Percentiles rank a stretch among this genome's conserved stretches.
These are phyloP conservation scores for Penicillium psychrosexuale DNA, from an alignment of 2,329 filamentous ascomycete genomes.

Conservation along the genomic window DNA sequence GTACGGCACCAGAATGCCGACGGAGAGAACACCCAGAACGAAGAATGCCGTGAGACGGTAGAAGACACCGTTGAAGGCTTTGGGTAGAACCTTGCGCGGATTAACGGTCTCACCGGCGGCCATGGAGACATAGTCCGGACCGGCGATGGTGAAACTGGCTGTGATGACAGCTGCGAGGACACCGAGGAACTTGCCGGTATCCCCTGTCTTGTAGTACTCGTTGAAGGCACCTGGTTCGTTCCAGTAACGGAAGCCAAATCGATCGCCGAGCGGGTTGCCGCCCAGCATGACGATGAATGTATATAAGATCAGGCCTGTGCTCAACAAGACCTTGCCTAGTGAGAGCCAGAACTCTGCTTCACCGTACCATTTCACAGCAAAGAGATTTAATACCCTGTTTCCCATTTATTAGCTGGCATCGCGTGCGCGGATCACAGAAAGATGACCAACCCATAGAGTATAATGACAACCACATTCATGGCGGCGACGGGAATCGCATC, in stretches of 20 bases:
- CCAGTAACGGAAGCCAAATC: conserved; percentile 71
- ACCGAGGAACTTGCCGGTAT: conserved; percentile 69
- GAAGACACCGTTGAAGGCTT: conserved; percentile 74
- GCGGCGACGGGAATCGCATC: conserved; percentile 46
- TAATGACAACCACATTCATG: conserved; percentile 47
- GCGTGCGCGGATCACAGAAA: background rate
- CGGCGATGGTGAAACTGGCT: conserved; percentile 65
- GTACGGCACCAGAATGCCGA: conserved; percentile 70
- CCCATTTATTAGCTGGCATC: background rate
- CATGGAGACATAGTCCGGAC: conserved; percentile 64
- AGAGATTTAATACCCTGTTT: conserved; percentile 56
- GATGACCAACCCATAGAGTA: conserved; percentile 43
- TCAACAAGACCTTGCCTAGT: conserved; percentile 68
- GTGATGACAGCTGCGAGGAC: conserved; percentile 73
- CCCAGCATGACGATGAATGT: conserved; percentile 82
- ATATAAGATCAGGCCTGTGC: conserved; percentile 68
- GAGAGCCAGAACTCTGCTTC: conserved; percentile 75
- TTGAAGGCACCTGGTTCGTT: conserved; percentile 66
- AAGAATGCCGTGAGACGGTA: conserved; percentile 75
- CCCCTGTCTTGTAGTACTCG: conserved; percentile 61
- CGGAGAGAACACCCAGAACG: conserved; percentile 67
- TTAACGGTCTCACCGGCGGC: conserved; percentile 69
- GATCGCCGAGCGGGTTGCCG: conserved; percentile 69
- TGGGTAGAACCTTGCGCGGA: conserved; percentile 66
- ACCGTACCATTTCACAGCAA: conserved; percentile 72